Evolutionary conservation across 1,284 basidiomycete genomes (phyloP), one percentile per base, ranked within the genome.

Genomic region (Spongispora temasekensis): DNA sequence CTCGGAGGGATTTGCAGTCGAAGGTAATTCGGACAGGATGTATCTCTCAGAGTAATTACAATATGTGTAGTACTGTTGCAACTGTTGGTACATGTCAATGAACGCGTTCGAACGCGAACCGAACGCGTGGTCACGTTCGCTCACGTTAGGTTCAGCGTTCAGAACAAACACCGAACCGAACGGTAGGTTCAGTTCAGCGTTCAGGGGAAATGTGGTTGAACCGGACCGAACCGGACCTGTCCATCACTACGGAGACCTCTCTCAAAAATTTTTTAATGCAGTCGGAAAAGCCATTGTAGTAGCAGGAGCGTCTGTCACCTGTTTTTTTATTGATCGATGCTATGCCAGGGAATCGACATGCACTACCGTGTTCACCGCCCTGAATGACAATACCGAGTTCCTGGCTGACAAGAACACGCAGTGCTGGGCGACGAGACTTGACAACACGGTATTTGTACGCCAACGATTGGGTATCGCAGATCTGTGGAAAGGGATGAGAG

Each of bases 271-370:
- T 86, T 86, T 69, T 92, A 90, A 73, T 97, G 85, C n/a, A 97
- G 74, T 8, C 95, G 83, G 76, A 93, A 99, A 27, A 98, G 79
- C 96, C 95, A 99, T 98, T 0, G 97, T 95, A 0, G 96, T 95
- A 0, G 96, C 95, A 53, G 95, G 83, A 2, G 97, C 96, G 72
- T 99, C 96, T 27, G 89, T 94, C 8, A 97, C 87, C 94, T 96
- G 30, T 48, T 54, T 57, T 15, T 54, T 57, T 15, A 7, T 60
- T n/a, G 42, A 37, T 57, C 58, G 53, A 57, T 7, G 27, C 61
- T 44, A 58, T 31, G 23, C 31, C 17, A n/a, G 4, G 19, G 6
- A 4, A 12, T 50, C 28, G 4, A 73, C 83, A 52, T 72, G 95
- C 94, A 73, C 93, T 95, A 48, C 84, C 91, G 73, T 97, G 95